Base-by-base conservation (phyloP, 2,329 filamentous ascomycete genomes). In the Ceratocystis ficicola region DNA sequence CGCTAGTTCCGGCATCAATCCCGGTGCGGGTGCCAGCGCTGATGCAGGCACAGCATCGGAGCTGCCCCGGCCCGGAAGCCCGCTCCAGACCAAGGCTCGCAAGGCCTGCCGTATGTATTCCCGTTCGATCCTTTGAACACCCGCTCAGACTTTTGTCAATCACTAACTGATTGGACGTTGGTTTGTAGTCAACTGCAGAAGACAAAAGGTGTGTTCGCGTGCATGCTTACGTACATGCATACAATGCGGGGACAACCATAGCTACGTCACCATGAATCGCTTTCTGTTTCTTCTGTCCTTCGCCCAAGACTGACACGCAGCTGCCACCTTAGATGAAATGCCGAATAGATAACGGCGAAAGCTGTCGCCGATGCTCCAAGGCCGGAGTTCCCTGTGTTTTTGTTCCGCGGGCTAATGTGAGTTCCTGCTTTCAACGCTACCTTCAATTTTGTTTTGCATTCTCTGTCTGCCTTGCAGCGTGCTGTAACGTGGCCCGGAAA, bases 401-500 rank as follows among this genome's bases (percentile, higher is more conserved):
- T 66, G 74, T 76, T 41, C 75, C 76, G 10, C 72, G 75, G 50
- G 75, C 74, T 55, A 77, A 77, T 69, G 75, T 75, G 70, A 66
- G 73, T 67, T 22, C 62, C 63, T 17, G 46, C 2, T 63, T 66
- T 10, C 41, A 61, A 10, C 66, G 52, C n/a, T 55, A 66, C 17
- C 64, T 5, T 8, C 12, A 15, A 2, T n/a, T 17, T n/a, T 46
- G 52, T 22, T 36, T 65, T 8, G 12, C 48, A 62, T 2, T 15
- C 36, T 15, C 36, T 12, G 10, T 12, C 10, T 41, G 36, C 10
- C 12, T 41, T 41, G 10, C 36, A 15, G 36, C 36, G 36, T 41
- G 36, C 36, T 12, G 10, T 41, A 12, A 1, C 12, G 10, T 4
- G 36, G 12, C 36, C 36, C 1, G 12, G 12, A 3, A 12, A 15